Conservation (phyloP, 345 rosid genomes). For the Pelargonium nanum region DNA sequence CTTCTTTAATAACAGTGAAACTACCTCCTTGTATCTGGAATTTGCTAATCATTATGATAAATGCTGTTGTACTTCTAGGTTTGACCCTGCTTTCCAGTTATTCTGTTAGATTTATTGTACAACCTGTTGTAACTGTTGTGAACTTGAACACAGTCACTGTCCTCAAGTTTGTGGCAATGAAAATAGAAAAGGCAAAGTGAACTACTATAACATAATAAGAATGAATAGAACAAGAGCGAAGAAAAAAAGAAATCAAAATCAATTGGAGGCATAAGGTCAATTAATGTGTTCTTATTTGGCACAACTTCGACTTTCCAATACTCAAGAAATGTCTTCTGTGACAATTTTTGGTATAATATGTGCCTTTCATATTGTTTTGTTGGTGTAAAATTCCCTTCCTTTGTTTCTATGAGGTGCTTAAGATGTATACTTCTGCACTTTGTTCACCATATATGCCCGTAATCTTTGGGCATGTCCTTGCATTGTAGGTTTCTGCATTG, state of each 20-base stretch:
- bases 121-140: background rate
- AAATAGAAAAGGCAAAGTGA: background rate
- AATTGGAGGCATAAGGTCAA: too few relatives aligned
- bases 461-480: constrained; percentile 8
- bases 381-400: background rate
- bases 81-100: too few relatives aligned
- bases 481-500: constrained; percentile 57
- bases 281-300: background rate
- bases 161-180: background rate
- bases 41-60: background rate
- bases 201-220: background rate
- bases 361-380: background rate
- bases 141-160: background rate
- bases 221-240: background rate
- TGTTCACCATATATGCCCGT: background rate
- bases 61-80: background rate
- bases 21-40: background rate
- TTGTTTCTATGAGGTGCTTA: background rate
- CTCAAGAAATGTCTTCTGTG: background rate
- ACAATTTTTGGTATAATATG: background rate
- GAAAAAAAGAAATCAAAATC: background rate
- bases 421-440: background rate
- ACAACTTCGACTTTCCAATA: background rate
- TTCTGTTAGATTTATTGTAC: too few relatives aligned
- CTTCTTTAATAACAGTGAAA: background rate